These are phyloP conservation scores for Thymus quinquecostatus DNA, from an alignment of 257 asterid genomes.

Conservation along the genomic window DNA sequence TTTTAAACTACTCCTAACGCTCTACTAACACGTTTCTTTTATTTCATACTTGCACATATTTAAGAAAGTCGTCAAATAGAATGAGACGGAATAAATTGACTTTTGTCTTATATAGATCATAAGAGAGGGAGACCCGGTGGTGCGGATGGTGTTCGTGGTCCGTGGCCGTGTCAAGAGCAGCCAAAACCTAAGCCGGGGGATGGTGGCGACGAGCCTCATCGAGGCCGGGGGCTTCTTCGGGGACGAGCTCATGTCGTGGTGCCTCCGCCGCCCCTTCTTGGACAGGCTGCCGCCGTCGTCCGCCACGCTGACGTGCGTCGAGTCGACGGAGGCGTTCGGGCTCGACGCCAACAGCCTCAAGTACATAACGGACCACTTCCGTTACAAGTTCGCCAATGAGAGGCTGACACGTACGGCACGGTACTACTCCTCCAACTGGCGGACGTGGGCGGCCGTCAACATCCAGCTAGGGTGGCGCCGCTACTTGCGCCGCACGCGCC, in stretches of 20 bases:
- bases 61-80: too few relatives aligned
- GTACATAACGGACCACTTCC: constrained; percentile 78
- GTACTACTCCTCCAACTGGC: constrained; percentile 84
- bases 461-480: constrained; percentile 86
- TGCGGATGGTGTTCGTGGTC: constrained; percentile 71
- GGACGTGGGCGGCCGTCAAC: constrained; percentile 95
- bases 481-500: constrained; percentile 53
- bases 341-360: constrained; percentile 65
- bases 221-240: constrained; percentile 87
- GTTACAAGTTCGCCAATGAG: constrained; percentile 79
- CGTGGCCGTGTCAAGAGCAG: constrained; percentile 71
- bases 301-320: constrained; percentile 73
- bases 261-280: constrained; percentile 82
- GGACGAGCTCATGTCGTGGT: constrained; percentile 89
- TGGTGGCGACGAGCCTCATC: constrained; percentile 63
- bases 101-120: constrained; percentile 47
- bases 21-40: too few relatives aligned
- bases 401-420: constrained; percentile 65
- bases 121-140: constrained; percentile 94
- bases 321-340: constrained; percentile 70
- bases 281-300: constrained; percentile 87
- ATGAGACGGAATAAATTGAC: too few relatives aligned
- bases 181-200: constrained; percentile 75
- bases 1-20: too few relatives aligned
- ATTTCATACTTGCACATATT: too few relatives aligned